Evolutionary conservation across 78 protist species (phyloP).

Genomic region (Dictyostelium citrinum): DNA sequence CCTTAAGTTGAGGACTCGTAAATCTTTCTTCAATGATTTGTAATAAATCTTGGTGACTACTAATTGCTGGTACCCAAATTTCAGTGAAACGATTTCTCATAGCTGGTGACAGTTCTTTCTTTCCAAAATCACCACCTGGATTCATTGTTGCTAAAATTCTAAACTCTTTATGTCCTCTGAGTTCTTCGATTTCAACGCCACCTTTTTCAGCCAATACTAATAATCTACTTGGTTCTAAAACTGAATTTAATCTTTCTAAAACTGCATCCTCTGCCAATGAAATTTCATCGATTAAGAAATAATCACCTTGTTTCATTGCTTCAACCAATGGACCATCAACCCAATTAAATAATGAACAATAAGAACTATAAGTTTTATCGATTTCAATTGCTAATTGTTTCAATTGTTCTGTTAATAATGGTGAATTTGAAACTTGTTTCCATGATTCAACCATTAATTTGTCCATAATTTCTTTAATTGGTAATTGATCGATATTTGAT

Average conservation of each 20-base stretch:
- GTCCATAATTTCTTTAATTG: constrained; percentile 11
- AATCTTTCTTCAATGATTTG: constrained; percentile 73
- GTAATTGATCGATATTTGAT: neutral
- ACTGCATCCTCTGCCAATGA: constrained; percentile 99
- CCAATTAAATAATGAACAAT: constrained; percentile 94
- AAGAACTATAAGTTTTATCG: constrained; percentile 23
- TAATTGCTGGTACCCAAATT: constrained; percentile 94
- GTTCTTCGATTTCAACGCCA: constrained; percentile 76
- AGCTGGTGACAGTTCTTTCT: constrained; percentile 99
- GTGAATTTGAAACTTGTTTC: neutral
- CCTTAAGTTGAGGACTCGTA: neutral
- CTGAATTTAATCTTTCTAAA: constrained; percentile 98
- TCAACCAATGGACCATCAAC: constrained; percentile 98
- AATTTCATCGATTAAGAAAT: constrained; percentile 97
- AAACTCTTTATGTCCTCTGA: constrained; percentile 82
- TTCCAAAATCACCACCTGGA: constrained; percentile 99
- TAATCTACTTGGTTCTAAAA: constrained; percentile 96
- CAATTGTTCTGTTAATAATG: neutral
- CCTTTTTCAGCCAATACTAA: constrained; percentile 95
- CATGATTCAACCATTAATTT: neutral
- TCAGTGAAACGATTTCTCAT: constrained; percentile 96
- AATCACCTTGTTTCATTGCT: constrained; percentile 95
- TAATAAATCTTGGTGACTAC: constrained; percentile 71
- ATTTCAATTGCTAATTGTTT: neutral
- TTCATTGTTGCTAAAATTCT: constrained; percentile 99